A percentile compares a stretch with the other conserved stretches of the same genome.
phyloP scores from a whole-genome alignment of 768 basidiomycete species.

The Xerocomus brunneocitrinus region DNA sequence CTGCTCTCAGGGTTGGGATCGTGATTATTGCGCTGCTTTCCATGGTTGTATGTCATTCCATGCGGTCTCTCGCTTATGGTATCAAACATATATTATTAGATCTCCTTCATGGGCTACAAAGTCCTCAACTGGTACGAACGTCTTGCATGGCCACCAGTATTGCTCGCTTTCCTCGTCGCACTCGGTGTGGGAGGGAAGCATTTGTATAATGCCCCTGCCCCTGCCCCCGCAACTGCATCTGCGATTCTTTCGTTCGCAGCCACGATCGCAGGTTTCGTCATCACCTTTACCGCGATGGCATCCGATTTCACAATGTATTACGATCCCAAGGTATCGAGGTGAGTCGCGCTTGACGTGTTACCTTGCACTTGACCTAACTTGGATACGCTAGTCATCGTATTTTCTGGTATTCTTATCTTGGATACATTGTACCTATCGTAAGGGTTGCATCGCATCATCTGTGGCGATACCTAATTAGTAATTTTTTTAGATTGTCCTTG shows the following conservation, averaged over 20 bases:
- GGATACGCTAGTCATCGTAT: constrained; percentile 45
- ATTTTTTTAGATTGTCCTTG: constrained; percentile 31
- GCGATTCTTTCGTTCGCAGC: constrained; percentile 62
- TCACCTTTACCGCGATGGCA: constrained; percentile 56
- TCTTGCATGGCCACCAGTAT: constrained; percentile 70
- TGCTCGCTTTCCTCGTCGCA: constrained; percentile 68
- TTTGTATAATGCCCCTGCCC: constrained; percentile 43
- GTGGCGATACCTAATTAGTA: neutral
- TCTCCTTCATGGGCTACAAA: constrained; percentile 64
- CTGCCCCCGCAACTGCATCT: constrained; percentile 49
- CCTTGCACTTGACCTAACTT: constrained; percentile 6
- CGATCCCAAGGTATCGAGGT: constrained; percentile 55
- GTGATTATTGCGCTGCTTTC: constrained; percentile 70
- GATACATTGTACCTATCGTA: constrained; percentile 59
- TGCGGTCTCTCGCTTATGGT: neutral
- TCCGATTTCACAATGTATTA: constrained; percentile 79
- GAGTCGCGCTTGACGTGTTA: constrained; percentile 4
- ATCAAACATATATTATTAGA: constrained; percentile 26
- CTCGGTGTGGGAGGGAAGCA: constrained; percentile 73
- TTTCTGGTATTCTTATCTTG: constrained; percentile 61
- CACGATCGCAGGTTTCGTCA: constrained; percentile 67
- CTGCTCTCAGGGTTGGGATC: constrained; percentile 62
- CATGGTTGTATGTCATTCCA: constrained; percentile 43
- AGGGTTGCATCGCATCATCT: constrained; percentile 24
- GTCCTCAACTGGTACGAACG: constrained; percentile 71